Percentiles rank a stretch among this genome's conserved stretches.
These are phyloP conservation scores for Pseudogymnoascus sp. DNA, from an alignment of 2,329 filamentous ascomycete species.

Conservation along the genomic window DNA sequence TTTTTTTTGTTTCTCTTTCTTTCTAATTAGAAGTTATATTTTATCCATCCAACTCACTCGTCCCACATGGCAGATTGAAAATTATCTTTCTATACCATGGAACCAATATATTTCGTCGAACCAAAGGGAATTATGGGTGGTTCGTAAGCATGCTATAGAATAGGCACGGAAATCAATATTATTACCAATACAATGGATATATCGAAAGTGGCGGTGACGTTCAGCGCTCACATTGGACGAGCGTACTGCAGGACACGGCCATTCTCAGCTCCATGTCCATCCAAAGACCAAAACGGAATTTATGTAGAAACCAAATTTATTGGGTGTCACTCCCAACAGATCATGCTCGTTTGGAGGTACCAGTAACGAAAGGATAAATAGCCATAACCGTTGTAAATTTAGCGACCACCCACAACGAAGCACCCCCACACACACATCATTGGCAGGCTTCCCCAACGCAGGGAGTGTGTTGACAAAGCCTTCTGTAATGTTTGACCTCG, in stretches of 20 bases:
- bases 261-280: neutral
- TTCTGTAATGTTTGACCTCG: neutral
- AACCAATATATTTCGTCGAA: neutral
- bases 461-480: neutral
- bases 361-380: neutral
- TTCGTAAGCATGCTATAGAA: neutral
- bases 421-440: neutral
- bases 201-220: neutral
- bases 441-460: neutral
- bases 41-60: neutral
- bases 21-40: neutral
- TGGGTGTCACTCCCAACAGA: neutral
- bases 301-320: neutral
- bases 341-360: neutral
- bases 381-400: neutral
- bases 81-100: neutral
- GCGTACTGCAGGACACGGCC: neutral
- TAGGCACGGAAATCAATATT: neutral
- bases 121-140: neutral
- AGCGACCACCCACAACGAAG: neutral
- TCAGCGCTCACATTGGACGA: neutral
- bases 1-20: too few relatives aligned
- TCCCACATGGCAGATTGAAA: neutral
- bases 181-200: neutral
- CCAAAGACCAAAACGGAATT: neutral